phyloP scores from a whole-genome alignment of 257 asterid genomes.

The Nicotiana obtusifolia region DNA sequence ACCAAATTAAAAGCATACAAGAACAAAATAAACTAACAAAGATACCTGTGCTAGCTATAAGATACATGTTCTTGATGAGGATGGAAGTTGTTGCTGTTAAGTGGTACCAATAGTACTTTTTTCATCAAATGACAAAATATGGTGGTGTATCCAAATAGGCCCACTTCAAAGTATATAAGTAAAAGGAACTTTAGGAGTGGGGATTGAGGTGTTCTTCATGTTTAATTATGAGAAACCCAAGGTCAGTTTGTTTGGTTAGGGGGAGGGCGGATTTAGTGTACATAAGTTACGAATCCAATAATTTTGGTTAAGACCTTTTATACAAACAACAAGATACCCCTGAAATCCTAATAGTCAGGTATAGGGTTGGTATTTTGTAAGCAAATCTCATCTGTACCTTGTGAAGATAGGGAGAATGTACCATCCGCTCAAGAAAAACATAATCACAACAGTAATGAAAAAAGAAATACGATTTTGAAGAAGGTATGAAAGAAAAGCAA shows the following conservation, averaged over 20 bases:
- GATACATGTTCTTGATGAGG: background rate
- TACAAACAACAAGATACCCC: too few relatives aligned
- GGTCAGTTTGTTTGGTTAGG: background rate
- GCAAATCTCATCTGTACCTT: too few relatives aligned
- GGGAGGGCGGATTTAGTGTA: background rate
- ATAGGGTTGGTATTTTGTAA: too few relatives aligned
- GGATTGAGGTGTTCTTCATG: conserved; percentile 15
- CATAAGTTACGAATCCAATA: too few relatives aligned
- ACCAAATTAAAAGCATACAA: background rate
- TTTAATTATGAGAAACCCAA: conserved; percentile 35
- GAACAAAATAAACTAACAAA: background rate
- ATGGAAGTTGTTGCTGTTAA: background rate
- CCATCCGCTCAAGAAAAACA: too few relatives aligned
- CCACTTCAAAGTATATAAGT: conserved; percentile 5
- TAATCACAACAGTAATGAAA: too few relatives aligned
- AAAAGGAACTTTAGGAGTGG: conserved; percentile 10
- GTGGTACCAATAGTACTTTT: conserved; percentile 3
- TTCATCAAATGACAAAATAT: conserved; percentile 20
- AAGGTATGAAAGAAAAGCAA: too few relatives aligned
- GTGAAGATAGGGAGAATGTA: too few relatives aligned
- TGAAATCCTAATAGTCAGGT: too few relatives aligned
- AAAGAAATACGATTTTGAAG: too few relatives aligned
- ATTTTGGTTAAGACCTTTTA: too few relatives aligned
- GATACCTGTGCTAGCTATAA: background rate
- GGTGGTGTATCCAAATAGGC: conserved; percentile 1